phyloP scores from a whole-genome alignment of 768 basidiomycete species.

The Suillus weaverae region DNA sequence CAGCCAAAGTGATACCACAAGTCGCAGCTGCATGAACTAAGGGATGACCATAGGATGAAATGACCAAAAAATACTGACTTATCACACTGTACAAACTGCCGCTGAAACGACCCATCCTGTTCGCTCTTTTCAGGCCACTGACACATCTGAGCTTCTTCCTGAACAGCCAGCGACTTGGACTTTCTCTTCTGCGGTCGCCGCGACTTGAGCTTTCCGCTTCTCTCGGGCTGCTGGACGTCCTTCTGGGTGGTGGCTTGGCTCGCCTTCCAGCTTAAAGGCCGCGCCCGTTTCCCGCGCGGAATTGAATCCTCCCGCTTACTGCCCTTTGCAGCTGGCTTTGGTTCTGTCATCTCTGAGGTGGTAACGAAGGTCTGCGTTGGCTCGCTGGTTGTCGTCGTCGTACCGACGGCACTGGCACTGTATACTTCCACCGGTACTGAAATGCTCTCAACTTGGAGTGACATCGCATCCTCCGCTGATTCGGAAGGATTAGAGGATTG shows the following conservation, averaged over 20 bases:
- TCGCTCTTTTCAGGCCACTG: not conserved
- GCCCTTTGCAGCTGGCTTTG: not conserved
- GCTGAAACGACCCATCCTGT: not conserved
- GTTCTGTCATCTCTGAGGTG: not conserved
- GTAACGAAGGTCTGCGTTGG: not conserved
- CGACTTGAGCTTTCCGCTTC: not conserved
- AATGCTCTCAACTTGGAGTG: not conserved
- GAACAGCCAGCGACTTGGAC: not conserved
- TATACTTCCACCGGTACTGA: not conserved
- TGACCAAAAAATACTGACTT: constrained; percentile 21
- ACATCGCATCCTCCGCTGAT: not conserved
- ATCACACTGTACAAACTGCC: constrained; percentile 37
- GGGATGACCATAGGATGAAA: not conserved
- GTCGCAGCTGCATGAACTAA: constrained; percentile 34
- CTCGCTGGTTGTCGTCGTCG: not conserved
- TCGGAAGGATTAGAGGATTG: not conserved
- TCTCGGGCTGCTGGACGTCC: too few species aligned
- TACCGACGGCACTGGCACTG: not conserved
- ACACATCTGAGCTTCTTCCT: not conserved
- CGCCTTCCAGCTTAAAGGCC: not conserved
- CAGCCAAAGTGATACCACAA: constrained; percentile 57
- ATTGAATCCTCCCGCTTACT: not conserved
- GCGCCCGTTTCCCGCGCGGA: not conserved
- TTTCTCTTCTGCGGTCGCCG: not conserved
- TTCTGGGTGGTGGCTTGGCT: not conserved